Evolutionary conservation across 805 yeast species (phyloP).

Genomic region (Wickerhamomyces ciferrii): DNA sequence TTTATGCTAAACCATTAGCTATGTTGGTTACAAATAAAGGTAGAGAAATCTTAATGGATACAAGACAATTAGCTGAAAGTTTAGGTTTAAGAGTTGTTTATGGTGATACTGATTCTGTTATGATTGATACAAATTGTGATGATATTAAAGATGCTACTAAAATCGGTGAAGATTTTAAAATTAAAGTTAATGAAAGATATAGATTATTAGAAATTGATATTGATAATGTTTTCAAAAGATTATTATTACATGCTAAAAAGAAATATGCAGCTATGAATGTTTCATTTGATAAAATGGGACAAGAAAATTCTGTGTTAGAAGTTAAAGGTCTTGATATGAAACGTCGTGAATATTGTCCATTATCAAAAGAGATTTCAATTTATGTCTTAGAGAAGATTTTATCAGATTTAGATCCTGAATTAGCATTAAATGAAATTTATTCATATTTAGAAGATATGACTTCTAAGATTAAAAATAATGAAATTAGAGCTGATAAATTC

Average conservation of each 20-base stretch:
- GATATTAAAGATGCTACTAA: conserved; percentile 66
- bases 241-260: conserved; percentile 90
- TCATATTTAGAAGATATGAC: conserved; percentile 61
- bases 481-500: conserved; percentile 60
- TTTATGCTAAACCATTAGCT: conserved; percentile 94
- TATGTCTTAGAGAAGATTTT: conserved; percentile 68
- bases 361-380: conserved; percentile 84
- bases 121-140: conserved; percentile 87
- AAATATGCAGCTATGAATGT: conserved; percentile 91
- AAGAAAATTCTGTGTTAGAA: conserved; percentile 59
- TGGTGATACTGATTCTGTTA: conserved; percentile 98
- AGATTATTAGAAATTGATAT: conserved; percentile 86
- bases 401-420: conserved; percentile 70
- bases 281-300: conserved; percentile 44
- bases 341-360: conserved; percentile 93
- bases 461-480: conserved; percentile 50
- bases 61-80: conserved; percentile 87
- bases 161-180: conserved; percentile 83
- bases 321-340: conserved; percentile 96
- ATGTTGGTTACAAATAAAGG: conserved; percentile 94
- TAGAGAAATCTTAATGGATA: conserved; percentile 89
- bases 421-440: conserved; percentile 67
- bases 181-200: conserved; percentile 83
- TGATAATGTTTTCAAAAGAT: conserved; percentile 84
- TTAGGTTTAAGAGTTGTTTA: conserved; percentile 82